Conservation (phyloP, 2,329 filamentous ascomycete species). For the Fusarium camptoceras region DNA sequence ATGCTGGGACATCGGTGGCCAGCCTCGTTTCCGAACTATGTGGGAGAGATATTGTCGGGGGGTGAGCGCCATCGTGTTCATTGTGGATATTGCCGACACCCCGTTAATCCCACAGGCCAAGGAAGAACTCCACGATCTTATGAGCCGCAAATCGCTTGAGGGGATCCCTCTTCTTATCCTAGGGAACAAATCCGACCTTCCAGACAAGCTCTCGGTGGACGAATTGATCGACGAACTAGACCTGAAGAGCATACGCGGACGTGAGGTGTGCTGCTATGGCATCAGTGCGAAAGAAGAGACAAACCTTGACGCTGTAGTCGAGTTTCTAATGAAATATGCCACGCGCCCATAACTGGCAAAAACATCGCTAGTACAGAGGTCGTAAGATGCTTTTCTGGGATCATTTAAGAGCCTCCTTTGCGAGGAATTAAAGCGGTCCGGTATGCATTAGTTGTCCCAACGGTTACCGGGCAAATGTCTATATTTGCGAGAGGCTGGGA, state of each 20-base stretch:
- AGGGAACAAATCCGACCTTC: conserved; percentile 96
- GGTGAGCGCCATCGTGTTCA: conserved; percentile 98
- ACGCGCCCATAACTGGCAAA: conserved; percentile 65
- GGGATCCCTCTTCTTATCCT: conserved; percentile 94
- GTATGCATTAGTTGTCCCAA: conserved; percentile 7
- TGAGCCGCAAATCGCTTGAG: conserved; percentile 84
- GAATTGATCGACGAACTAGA: conserved; percentile 94
- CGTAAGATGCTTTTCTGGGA: conserved; percentile 26
- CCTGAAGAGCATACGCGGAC: conserved; percentile 86
- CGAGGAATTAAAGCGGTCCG: conserved; percentile 5
- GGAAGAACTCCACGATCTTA: conserved; percentile 90
- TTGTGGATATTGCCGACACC: conserved; percentile 93
- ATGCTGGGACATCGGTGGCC: conserved; percentile 98
- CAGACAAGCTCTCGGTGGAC: conserved; percentile 91
- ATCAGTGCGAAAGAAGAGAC: conserved; percentile 99
- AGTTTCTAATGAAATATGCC: conserved; percentile 94
- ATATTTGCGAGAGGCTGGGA: conserved; percentile 4
- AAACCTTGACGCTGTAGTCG: conserved; percentile 94
- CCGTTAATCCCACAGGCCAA: conserved; percentile 84
- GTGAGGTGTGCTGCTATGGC: conserved; percentile 97
- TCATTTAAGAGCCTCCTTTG: conserved; percentile 4
- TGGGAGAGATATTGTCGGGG: conserved; percentile 99
- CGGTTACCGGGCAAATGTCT: conserved; percentile 2
- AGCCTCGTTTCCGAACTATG: conserved; percentile 97
- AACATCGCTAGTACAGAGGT: conserved; percentile 17